Percentiles rank a stretch among this genome's conserved stretches.
Conservation (phyloP, 805 yeast species). For the Vanderwaltozyma tropicalis region DNA sequence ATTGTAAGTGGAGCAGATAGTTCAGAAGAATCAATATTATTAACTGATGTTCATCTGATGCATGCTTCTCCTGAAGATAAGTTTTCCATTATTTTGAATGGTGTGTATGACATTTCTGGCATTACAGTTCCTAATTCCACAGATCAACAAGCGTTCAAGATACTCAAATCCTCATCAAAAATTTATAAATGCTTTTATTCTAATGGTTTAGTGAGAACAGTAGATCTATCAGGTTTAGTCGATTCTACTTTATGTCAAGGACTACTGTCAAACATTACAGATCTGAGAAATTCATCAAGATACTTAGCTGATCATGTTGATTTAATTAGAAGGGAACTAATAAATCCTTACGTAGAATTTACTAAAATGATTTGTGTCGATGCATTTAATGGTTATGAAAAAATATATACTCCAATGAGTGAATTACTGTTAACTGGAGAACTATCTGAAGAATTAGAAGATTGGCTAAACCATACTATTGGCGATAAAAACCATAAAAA, state of each 20-base stretch:
- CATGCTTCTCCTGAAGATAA: constrained; percentile 8
- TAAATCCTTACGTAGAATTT: constrained; percentile 16
- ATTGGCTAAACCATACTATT: constrained; percentile 53
- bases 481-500: constrained; percentile 57
- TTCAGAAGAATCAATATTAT: background rate
- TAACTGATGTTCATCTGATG: constrained; percentile 16
- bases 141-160: background rate
- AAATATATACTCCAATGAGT: constrained; percentile 28
- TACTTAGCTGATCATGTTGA: constrained; percentile 14
- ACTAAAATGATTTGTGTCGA: constrained; percentile 10
- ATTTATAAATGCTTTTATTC: constrained; percentile 6
- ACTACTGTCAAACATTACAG: constrained; percentile 7
- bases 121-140: background rate
- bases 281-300: constrained; percentile 7
- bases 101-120: constrained; percentile 7
- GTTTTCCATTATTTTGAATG: constrained; percentile 11
- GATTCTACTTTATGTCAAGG: constrained; percentile 1
- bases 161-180: background rate
- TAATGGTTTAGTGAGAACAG: constrained; percentile 6
- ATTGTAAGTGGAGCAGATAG: background rate
- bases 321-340: constrained; percentile 10
- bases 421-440: constrained; percentile 37
- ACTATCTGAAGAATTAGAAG: constrained; percentile 38
- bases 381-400: constrained; percentile 9
- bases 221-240: constrained; percentile 5